Evolutionary conservation across 1,139 yeast genomes (phyloP).

Genomic region (Maudiozyma humilis): DNA sequence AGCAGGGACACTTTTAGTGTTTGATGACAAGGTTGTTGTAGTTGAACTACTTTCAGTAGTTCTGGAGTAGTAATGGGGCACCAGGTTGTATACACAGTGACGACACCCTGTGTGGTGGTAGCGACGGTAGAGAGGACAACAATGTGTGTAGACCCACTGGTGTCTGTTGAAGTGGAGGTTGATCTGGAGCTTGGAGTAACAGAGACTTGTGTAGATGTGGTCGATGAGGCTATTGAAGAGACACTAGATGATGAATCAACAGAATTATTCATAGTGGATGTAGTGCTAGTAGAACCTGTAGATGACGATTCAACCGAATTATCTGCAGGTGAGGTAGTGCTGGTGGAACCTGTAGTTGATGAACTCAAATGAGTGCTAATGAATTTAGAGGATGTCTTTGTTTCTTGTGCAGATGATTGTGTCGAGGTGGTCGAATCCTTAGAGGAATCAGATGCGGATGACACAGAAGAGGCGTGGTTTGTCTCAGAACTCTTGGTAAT

Average conservation of each 20-base stretch:
- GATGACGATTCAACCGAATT: not conserved
- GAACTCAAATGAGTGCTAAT: no score
- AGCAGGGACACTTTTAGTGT: not conserved
- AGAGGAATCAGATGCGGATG: no score
- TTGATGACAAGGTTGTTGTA: not conserved
- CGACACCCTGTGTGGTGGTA: slow-evolving; percentile 37
- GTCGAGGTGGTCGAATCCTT: no score
- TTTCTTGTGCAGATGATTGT: not conserved
- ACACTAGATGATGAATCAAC: not conserved
- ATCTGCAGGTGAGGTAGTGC: not conserved
- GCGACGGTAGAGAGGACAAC: slow-evolving; percentile 32
- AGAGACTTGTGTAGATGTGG: not conserved
- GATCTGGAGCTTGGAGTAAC: slow-evolving; percentile 4
- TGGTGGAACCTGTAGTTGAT: not conserved
- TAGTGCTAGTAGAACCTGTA: not conserved
- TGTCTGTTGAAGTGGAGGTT: slow-evolving; percentile 1
- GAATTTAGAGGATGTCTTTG: no score
- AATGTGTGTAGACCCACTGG: slow-evolving; percentile 13
- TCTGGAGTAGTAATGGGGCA: slow-evolving; percentile 32
- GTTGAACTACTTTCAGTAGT: not conserved
- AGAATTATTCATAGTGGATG: slow-evolving; percentile 2
- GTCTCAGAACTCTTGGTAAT: no score
- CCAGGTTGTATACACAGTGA: slow-evolving; percentile 43
- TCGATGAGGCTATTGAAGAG: not conserved
- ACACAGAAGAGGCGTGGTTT: no score